Percentiles rank a stretch among this genome's conserved stretches.
phyloP scores from a whole-genome alignment of 768 basidiomycete species.

The Leccinellum luteum region DNA sequence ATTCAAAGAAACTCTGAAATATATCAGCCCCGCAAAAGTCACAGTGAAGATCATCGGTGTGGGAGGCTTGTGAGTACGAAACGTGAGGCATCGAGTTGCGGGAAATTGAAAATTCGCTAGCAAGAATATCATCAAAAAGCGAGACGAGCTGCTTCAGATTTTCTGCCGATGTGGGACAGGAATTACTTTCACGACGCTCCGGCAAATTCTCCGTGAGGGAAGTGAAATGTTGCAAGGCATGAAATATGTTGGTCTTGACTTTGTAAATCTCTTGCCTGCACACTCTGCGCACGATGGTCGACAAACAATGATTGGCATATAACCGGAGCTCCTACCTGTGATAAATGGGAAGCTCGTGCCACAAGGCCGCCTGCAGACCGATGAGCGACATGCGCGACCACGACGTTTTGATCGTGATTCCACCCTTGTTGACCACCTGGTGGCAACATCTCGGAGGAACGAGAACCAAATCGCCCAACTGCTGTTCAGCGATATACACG shows the following conservation, averaged over 20 bases:
- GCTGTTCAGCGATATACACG: slow-evolving; percentile 71
- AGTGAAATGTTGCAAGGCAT: slow-evolving; percentile 44
- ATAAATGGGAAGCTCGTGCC: slow-evolving; percentile 78
- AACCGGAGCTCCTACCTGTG: slow-evolving; percentile 49
- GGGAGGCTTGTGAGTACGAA: slow-evolving; percentile 19
- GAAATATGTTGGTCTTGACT: slow-evolving; percentile 63
- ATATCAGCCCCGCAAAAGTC: slow-evolving; percentile 83
- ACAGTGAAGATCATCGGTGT: slow-evolving; percentile 44
- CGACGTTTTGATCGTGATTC: slow-evolving; percentile 78
- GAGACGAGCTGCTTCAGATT: slow-evolving; percentile 38
- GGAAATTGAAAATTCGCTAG: slow-evolving; percentile 41
- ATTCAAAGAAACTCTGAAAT: slow-evolving; percentile 81
- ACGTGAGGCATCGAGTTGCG: slow-evolving; percentile 30
- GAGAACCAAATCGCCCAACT: slow-evolving; percentile 72
- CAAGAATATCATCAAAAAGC: slow-evolving; percentile 51
- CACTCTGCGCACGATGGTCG: slow-evolving; percentile 46
- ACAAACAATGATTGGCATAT: background rate
- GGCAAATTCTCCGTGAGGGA: slow-evolving; percentile 6
- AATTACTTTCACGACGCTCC: background rate
- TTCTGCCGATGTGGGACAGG: background rate
- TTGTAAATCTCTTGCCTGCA: slow-evolving; percentile 77
- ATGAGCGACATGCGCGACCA: slow-evolving; percentile 83
- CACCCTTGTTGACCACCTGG: slow-evolving; percentile 80
- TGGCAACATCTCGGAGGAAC: slow-evolving; percentile 82
- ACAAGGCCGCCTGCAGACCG: slow-evolving; percentile 57